These are phyloP conservation scores for Mucor irregularis DNA, from an alignment of 371 early-diverging fungal genomes.

Conservation along the genomic window DNA sequence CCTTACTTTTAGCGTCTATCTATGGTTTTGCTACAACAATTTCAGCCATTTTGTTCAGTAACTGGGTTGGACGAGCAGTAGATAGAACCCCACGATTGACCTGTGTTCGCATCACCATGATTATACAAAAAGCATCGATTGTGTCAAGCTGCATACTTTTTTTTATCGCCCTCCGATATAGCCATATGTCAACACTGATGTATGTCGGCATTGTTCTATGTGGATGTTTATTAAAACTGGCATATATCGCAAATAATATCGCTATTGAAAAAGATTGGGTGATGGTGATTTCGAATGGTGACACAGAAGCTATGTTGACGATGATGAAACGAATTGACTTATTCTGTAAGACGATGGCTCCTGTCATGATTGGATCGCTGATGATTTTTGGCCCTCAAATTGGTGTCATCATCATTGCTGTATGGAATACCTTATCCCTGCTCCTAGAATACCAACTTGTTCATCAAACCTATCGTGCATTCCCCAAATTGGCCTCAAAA, in stretches of 20 bases:
- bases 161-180: not conserved
- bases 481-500: not conserved
- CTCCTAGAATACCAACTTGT: conserved; percentile 1
- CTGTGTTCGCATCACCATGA: conserved; percentile 1
- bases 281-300: not conserved
- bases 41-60: conserved; percentile 1
- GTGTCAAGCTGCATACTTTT: not conserved
- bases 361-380: conserved; percentile 1
- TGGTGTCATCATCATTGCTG: conserved; percentile 1
- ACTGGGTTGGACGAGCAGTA: not conserved
- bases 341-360: conserved; percentile 6
- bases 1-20: not conserved
- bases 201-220: not conserved
- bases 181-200: not conserved
- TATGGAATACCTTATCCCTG: not conserved
- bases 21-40: conserved; percentile 1
- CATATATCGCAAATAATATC: conserved; percentile 1
- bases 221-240: not conserved
- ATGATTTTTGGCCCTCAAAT: not conserved
- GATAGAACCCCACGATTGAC: not conserved
- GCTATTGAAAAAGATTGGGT: conserved; percentile 6
- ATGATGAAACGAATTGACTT: conserved; percentile 3
- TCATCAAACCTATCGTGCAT: not conserved
- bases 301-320: conserved; percentile 1
- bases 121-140: not conserved